Conservation (phyloP, 1,284 basidiomycete species). For the Inonotus obliquus region DNA sequence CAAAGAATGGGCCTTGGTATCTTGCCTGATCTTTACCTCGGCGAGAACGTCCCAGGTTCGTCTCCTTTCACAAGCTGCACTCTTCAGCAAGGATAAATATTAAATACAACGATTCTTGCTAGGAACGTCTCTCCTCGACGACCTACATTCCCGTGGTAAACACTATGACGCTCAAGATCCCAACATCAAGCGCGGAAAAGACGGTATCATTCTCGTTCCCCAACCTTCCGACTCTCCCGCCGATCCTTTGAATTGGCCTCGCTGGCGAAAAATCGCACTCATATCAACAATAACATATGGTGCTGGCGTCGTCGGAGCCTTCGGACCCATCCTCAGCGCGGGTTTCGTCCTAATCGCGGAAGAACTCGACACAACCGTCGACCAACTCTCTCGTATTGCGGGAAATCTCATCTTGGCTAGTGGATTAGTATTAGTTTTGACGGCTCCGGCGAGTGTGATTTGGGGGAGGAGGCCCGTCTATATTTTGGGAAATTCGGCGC, state of each 20-base stretch:
- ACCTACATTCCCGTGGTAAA: slow-evolving; percentile 13
- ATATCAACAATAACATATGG: slow-evolving; percentile 20
- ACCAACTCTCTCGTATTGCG: slow-evolving; percentile 18
- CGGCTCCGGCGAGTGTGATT: slow-evolving; percentile 20
- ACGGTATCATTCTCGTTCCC: slow-evolving; percentile 23
- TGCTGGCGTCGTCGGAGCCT: slow-evolving; percentile 21
- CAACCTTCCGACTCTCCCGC: slow-evolving; percentile 23
- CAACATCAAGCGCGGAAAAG: slow-evolving; percentile 18
- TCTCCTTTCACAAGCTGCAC: neutral
- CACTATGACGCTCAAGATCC: neutral
- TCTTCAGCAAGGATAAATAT: neutral
- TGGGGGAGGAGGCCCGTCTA: slow-evolving; percentile 21
- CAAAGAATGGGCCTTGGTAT: slow-evolving; percentile 22
- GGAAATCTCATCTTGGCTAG: slow-evolving; percentile 19
- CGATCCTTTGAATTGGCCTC: slow-evolving; percentile 24
- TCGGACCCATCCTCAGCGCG: slow-evolving; percentile 21
- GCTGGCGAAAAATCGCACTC: slow-evolving; percentile 22
- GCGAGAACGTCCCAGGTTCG: slow-evolving; percentile 22
- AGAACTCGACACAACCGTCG: slow-evolving; percentile 17
- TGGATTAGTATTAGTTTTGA: slow-evolving; percentile 19
- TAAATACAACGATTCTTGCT: neutral
- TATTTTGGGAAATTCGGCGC: slow-evolving; percentile 13
- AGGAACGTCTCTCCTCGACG: slow-evolving; percentile 21
- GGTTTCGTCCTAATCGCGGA: slow-evolving; percentile 19
- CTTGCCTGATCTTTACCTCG: slow-evolving; percentile 19